These are phyloP conservation scores for Penicillium sp. DNA, from an alignment of 2,329 filamentous ascomycete genomes.

Conservation along the genomic window DNA sequence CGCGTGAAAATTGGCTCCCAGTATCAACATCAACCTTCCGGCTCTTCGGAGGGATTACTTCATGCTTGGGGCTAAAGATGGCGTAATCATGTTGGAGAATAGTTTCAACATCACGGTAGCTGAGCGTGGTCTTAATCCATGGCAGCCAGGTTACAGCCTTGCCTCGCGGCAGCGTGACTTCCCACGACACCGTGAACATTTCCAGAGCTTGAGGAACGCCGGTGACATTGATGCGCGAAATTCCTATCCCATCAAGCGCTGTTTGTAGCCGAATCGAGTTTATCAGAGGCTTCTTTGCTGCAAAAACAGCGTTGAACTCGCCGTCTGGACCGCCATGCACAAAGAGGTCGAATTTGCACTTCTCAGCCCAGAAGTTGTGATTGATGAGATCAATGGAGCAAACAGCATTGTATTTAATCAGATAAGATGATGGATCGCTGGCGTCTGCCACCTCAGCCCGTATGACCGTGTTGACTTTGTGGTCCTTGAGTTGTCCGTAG, in stretches of 20 bases:
- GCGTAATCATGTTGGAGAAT: slow-evolving; percentile 6
- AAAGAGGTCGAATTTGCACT: slow-evolving; percentile 29
- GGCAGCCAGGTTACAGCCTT: slow-evolving; percentile 27
- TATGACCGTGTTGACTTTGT: slow-evolving; percentile 21
- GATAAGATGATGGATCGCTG: background rate
- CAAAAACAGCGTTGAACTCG: slow-evolving; percentile 21
- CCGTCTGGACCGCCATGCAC: slow-evolving; percentile 33
- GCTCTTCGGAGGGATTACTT: background rate
- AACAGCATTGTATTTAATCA: slow-evolving; percentile 27
- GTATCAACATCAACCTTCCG: background rate
- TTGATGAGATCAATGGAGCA: slow-evolving; percentile 31
- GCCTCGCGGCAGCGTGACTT: slow-evolving; percentile 11
- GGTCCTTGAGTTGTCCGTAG: slow-evolving; percentile 32
- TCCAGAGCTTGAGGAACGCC: slow-evolving; percentile 25
- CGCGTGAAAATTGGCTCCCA: background rate
- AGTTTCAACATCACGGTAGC: background rate
- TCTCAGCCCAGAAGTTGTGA: slow-evolving; percentile 31
- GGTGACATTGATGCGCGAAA: slow-evolving; percentile 24
- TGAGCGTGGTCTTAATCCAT: slow-evolving; percentile 18
- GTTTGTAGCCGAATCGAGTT: slow-evolving; percentile 22
- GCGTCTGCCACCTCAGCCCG: slow-evolving; percentile 7
- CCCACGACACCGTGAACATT: slow-evolving; percentile 30
- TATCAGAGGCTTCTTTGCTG: slow-evolving; percentile 7
- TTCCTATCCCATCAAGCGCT: slow-evolving; percentile 9
- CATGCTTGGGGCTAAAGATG: background rate